phyloP scores from a whole-genome alignment of 345 rosid species.

The Eutrema yunnanense region DNA sequence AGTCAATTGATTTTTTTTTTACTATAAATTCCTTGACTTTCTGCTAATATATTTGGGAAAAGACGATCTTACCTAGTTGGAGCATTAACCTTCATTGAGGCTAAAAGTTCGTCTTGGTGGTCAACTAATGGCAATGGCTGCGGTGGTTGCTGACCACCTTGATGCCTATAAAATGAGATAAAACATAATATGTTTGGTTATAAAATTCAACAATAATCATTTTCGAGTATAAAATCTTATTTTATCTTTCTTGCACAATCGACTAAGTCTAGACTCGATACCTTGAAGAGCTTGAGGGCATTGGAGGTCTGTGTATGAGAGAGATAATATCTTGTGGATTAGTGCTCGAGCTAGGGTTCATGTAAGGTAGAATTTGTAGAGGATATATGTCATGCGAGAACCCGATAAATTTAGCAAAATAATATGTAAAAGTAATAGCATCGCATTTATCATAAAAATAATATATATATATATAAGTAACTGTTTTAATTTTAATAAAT shows the following conservation, averaged over 20 bases:
- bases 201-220: not conserved
- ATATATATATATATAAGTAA: too few species aligned
- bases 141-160: not conserved
- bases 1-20: too few species aligned
- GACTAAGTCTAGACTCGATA: not conserved
- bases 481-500: too few species aligned
- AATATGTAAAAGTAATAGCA: not conserved
- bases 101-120: not conserved
- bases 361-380: not conserved
- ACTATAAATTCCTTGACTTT: too few species aligned
- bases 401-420: not conserved
- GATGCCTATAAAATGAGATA: not conserved
- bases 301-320: not conserved
- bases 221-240: not conserved
- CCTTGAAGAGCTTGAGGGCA: not conserved
- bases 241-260: not conserved
- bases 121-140: not conserved
- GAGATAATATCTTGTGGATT: not conserved
- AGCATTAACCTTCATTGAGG: not conserved
- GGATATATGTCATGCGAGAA: not conserved
- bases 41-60: too few species aligned
- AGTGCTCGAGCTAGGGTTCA: not conserved
- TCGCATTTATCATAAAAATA: too few species aligned
- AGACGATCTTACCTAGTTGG: not conserved
- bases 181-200: not conserved